phyloP scores from a whole-genome alignment of 495 filamentous ascomycete genomes.

The Staphylotrichum longicolle region DNA sequence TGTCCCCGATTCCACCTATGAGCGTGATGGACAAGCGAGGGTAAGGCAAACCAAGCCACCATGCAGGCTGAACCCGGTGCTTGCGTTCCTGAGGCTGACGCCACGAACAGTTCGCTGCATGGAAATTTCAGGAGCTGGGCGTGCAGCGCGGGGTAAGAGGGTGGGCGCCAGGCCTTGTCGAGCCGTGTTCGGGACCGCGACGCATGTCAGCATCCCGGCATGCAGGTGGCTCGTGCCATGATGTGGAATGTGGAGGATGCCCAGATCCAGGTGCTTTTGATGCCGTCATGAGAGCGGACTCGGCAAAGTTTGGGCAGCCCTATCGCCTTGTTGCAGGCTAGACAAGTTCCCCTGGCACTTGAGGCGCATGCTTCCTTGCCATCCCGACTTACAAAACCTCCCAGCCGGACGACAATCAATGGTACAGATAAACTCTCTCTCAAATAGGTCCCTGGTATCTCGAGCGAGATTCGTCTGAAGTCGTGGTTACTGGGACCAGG shows the following conservation, averaged over 20 bases:
- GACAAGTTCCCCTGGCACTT: no score
- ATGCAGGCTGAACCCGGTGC: constrained; percentile 8
- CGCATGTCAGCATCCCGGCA: background rate
- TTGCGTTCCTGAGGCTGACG: background rate
- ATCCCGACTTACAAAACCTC: no score
- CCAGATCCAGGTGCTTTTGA: no score
- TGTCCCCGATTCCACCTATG: background rate
- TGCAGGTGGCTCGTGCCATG: background rate
- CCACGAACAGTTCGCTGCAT: background rate
- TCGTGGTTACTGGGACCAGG: no score
- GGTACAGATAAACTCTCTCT: no score
- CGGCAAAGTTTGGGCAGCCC: no score
- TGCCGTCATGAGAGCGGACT: no score
- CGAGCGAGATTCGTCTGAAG: no score
- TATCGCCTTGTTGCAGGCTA: no score
- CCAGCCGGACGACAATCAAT: no score
- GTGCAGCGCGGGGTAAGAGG: constrained; percentile 4
- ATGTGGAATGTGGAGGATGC: background rate
- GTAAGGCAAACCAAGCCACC: background rate
- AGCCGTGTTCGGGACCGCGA: constrained; percentile 1
- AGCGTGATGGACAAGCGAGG: background rate
- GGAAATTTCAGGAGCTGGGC: background rate
- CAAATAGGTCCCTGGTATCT: no score
- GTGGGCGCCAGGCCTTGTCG: background rate
- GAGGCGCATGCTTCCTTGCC: no score